Evolutionary conservation across 805 yeast genomes (phyloP).

Genomic region (Pichia paraexigua): DNA sequence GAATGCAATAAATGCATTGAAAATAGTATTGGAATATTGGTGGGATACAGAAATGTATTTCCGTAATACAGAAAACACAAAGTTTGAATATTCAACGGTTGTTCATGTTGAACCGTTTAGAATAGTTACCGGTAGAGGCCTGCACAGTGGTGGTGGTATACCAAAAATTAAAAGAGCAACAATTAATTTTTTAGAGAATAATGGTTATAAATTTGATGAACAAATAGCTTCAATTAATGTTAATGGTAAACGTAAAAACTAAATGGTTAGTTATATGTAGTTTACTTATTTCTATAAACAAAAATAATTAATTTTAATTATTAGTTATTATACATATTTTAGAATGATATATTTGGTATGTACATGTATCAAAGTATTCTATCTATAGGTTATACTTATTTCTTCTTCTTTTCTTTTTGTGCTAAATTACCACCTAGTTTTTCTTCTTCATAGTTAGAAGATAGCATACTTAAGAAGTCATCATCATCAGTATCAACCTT

Average conservation of each 20-base stretch:
- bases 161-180: constrained; percentile 42
- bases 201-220: constrained; percentile 40
- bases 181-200: constrained; percentile 29
- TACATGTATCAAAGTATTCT: not conserved
- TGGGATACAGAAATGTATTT: constrained; percentile 48
- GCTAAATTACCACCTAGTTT: constrained; percentile 31
- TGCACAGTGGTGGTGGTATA: constrained; percentile 54
- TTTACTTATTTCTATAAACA: not conserved
- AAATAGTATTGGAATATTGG: constrained; percentile 42
- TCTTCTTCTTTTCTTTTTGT: constrained; percentile 24
- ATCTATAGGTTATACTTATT: constrained; percentile 9
- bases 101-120: constrained; percentile 35
- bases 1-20: constrained; percentile 36
- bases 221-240: constrained; percentile 36
- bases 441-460: constrained; percentile 32
- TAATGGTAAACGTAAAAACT: constrained; percentile 30
- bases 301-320: not conserved
- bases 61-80: constrained; percentile 36
- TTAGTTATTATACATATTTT: not conserved
- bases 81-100: constrained; percentile 28
- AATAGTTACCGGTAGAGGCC: constrained; percentile 62
- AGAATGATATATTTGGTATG: not conserved
- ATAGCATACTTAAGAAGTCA: constrained; percentile 52
- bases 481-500: constrained; percentile 18
- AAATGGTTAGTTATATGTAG: not conserved